Evolutionary conservation across 2,329 filamentous ascomycete species (phyloP).

Genomic region (Fusarium chuoi): DNA sequence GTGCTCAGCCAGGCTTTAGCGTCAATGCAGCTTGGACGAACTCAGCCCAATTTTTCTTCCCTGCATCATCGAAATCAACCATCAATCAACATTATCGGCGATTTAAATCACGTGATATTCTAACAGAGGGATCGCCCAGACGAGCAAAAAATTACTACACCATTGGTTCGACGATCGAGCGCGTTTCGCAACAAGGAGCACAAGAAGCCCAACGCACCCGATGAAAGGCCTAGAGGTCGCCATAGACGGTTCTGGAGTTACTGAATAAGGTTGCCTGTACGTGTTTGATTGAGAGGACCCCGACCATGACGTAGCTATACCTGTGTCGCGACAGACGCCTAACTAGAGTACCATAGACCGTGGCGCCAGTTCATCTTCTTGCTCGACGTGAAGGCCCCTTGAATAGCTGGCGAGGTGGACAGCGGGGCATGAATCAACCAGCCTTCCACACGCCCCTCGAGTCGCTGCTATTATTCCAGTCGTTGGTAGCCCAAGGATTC

Average conservation of each 20-base stretch:
- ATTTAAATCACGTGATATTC: conserved; percentile 47
- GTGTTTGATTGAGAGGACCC: conserved; percentile 41
- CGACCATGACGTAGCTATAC: conserved; percentile 45
- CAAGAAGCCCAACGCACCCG: conserved; percentile 37
- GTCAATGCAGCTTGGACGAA: conserved; percentile 21
- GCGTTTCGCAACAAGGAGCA: conserved; percentile 39
- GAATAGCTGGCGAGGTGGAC: conserved; percentile 66
- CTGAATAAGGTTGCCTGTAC: conserved; percentile 47
- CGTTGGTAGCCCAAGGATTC: conserved; percentile 74
- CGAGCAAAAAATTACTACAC: conserved; percentile 42
- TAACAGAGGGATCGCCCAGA: conserved; percentile 42
- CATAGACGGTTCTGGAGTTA: conserved; percentile 43
- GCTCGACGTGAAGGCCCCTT: conserved; percentile 64
- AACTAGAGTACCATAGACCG: conserved; percentile 50
- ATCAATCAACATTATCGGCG: conserved; percentile 33
- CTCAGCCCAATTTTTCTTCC: conserved; percentile 44
- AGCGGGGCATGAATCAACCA: conserved; percentile 65
- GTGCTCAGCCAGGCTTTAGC: conserved; percentile 43
- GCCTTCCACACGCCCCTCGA: conserved; percentile 85
- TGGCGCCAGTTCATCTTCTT: conserved; percentile 66
- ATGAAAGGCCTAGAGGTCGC: conserved; percentile 45
- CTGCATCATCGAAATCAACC: conserved; percentile 44
- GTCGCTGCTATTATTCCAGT: conserved; percentile 86
- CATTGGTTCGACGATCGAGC: conserved; percentile 25
- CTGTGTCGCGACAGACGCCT: conserved; percentile 36